A percentile compares a stretch with the other conserved stretches of the same genome.
Conservation (phyloP, 495 filamentous ascomycete species). For the Podospora bellae-mahoneyi region DNA sequence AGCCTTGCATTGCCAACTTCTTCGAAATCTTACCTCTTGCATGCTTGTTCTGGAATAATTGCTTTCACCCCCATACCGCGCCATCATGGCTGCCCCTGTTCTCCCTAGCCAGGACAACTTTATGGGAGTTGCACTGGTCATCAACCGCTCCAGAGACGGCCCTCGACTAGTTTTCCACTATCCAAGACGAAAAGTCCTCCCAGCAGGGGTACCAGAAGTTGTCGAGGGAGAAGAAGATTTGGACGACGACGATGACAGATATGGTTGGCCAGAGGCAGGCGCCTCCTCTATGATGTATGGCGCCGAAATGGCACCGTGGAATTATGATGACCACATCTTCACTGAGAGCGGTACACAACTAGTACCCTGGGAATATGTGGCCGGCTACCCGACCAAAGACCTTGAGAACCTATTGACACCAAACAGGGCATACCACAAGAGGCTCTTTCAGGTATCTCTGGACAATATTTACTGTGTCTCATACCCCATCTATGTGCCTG, state of each 20-base stretch:
- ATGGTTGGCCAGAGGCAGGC: slow-evolving; percentile 28
- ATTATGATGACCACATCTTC: slow-evolving; percentile 54
- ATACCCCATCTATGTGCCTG: slow-evolving; percentile 79
- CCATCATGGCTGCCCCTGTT: slow-evolving; percentile 43
- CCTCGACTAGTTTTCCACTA: slow-evolving; percentile 91
- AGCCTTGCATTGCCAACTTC: neutral
- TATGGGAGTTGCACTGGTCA: slow-evolving; percentile 75
- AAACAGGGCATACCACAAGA: slow-evolving; percentile 74
- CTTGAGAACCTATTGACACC: slow-evolving; percentile 84
- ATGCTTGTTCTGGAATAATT: neutral
- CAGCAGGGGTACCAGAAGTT: slow-evolving; percentile 19
- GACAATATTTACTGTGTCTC: slow-evolving; percentile 83
- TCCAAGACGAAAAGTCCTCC: slow-evolving; percentile 50
- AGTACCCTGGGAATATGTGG: slow-evolving; percentile 72
- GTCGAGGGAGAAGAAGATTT: slow-evolving; percentile 44
- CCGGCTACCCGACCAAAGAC: slow-evolving; percentile 71
- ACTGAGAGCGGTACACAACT: slow-evolving; percentile 51
- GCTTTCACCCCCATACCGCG: neutral
- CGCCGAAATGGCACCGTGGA: slow-evolving; percentile 49
- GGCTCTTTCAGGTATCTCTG: slow-evolving; percentile 79
- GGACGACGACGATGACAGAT: slow-evolving; percentile 44
- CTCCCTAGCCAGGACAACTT: slow-evolving; percentile 50
- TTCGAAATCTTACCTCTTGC: neutral
- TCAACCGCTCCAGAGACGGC: slow-evolving; percentile 75
- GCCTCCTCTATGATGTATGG: slow-evolving; percentile 35